Evolutionary conservation across 2,329 filamentous ascomycete genomes (phyloP).

Genomic region (Stromatinia cepivora): DNA sequence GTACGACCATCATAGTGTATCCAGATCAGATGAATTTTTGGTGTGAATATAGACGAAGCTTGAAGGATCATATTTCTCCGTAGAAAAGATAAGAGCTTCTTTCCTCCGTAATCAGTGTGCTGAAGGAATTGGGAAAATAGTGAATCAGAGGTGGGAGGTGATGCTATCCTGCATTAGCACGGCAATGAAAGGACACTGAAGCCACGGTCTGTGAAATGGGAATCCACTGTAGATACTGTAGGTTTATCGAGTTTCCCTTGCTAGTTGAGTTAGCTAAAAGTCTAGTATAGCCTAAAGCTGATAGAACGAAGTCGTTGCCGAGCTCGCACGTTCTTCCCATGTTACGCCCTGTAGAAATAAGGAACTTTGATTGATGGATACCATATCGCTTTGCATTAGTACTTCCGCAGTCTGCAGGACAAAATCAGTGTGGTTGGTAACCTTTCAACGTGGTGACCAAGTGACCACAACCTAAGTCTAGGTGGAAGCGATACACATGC

Average conservation of each 20-base stretch:
- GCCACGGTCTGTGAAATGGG: constrained; percentile 4
- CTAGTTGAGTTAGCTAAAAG: neutral
- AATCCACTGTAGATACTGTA: neutral
- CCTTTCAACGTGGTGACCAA: constrained; percentile 25
- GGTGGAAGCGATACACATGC: constrained; percentile 15
- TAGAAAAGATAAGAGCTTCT: neutral
- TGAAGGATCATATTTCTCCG: neutral
- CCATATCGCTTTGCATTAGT: constrained; percentile 25
- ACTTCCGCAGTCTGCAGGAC: constrained; percentile 25
- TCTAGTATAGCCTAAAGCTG: constrained; percentile 9
- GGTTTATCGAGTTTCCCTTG: constrained; percentile 17
- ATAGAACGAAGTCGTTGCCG: constrained; percentile 17
- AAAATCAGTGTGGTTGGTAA: constrained; percentile 26
- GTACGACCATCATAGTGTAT: neutral
- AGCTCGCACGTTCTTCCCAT: constrained; percentile 18
- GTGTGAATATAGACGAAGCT: neutral
- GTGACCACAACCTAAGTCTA: constrained; percentile 18
- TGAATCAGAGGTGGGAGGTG: constrained; percentile 9
- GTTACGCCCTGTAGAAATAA: constrained; percentile 21
- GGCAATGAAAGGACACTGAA: constrained; percentile 4
- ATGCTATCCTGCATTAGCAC: constrained; percentile 20
- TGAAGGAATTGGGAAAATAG: constrained; percentile 5
- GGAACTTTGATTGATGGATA: constrained; percentile 21
- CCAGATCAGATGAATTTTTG: neutral
- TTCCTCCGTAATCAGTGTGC: constrained; percentile 11